phyloP scores from a whole-genome alignment of 208 protist genomes.

The Trypanosoma melophagium region DNA sequence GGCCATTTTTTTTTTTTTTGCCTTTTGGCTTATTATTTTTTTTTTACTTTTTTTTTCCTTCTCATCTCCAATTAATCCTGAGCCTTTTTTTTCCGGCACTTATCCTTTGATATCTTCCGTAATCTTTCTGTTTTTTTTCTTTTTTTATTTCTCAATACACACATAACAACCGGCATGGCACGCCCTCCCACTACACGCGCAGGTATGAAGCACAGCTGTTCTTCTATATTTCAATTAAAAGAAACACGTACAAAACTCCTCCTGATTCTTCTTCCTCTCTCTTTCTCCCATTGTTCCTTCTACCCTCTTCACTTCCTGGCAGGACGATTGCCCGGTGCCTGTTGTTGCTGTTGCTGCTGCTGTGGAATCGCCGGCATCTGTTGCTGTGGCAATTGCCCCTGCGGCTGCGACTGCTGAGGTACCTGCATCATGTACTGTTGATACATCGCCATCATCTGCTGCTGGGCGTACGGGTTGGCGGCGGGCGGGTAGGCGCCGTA shows the following conservation, averaged over 20 bases:
- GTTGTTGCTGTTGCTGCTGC: slow-evolving; percentile 16
- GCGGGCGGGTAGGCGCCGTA: slow-evolving; percentile 54
- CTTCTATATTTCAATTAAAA: no score
- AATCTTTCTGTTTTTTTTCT: slow-evolving; percentile 18
- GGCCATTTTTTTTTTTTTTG: no score
- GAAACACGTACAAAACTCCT: no score
- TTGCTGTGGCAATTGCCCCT: background rate
- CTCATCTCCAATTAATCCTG: slow-evolving; percentile 1
- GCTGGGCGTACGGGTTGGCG: slow-evolving; percentile 64
- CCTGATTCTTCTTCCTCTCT: background rate
- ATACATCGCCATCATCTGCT: slow-evolving; percentile 64
- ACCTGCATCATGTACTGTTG: slow-evolving; percentile 31
- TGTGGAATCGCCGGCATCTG: background rate
- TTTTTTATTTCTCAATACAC: slow-evolving; percentile 1
- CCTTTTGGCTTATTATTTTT: background rate
- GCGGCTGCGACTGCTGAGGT: slow-evolving; percentile 9
- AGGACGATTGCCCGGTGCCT: slow-evolving; percentile 6
- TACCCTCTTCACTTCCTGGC: background rate
- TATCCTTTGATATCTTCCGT: slow-evolving; percentile 1
- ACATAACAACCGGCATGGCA: background rate
- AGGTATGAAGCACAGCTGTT: no score
- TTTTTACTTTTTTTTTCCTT: slow-evolving; percentile 5
- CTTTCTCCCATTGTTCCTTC: background rate
- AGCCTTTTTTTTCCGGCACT: background rate
- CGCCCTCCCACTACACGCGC: no score